A percentile compares a stretch with the other conserved stretches of the same genome.
phyloP scores from a whole-genome alignment of 2,329 filamentous ascomycete genomes.

The Ceratocystis colombiana region DNA sequence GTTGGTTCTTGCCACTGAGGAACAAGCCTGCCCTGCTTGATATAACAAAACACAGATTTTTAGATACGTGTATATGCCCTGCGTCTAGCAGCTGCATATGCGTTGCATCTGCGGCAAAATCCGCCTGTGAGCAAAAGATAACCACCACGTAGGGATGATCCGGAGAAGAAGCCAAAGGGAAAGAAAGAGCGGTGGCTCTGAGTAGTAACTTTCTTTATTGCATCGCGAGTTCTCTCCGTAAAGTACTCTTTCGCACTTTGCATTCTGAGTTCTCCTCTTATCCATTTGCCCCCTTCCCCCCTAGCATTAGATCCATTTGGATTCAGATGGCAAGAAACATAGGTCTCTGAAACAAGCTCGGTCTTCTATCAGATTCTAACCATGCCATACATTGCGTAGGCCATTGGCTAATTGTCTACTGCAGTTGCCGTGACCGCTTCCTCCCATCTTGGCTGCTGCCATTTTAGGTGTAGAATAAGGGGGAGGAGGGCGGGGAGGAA shows the following conservation, averaged over 20 bases:
- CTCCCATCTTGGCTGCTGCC: constrained; percentile 9
- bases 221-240: background rate
- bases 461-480: constrained; percentile 19
- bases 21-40: too few species aligned
- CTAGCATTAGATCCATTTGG: constrained; percentile 1
- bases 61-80: background rate
- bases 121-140: background rate
- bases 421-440: background rate
- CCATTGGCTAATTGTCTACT: background rate
- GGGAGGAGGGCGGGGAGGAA: constrained; percentile 9
- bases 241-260: background rate
- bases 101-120: background rate
- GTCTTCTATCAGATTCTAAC: constrained; percentile 10
- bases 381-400: background rate
- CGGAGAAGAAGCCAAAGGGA: too few species aligned
- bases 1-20: too few species aligned
- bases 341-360: constrained; percentile 4
- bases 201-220: background rate
- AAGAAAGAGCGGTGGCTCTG: background rate
- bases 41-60: too few species aligned
- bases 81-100: background rate
- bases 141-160: too few species aligned
- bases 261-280: background rate
- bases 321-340: constrained; percentile 13
- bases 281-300: background rate